These are phyloP conservation scores for Plenodomus lindquistii DNA, from an alignment of 2,329 filamentous ascomycete genomes.

Conservation along the genomic window DNA sequence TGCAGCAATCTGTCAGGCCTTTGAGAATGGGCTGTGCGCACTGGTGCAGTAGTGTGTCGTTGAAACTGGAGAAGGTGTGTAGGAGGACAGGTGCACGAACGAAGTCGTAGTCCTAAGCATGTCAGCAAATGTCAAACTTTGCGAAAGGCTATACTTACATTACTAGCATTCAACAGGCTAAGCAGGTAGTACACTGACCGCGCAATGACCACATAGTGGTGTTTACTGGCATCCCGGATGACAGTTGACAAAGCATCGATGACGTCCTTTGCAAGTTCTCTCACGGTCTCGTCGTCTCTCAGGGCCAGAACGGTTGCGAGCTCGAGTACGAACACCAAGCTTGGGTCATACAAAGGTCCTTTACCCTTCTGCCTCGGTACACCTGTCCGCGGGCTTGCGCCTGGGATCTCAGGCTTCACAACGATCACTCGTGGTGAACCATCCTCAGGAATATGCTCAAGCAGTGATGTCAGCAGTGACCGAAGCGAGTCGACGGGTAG, in stretches of 20 bases:
- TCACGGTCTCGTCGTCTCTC: constrained; percentile 72
- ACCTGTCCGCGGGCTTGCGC: constrained; percentile 63
- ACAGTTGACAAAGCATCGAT: constrained; percentile 80
- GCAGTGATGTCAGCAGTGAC: constrained; percentile 70
- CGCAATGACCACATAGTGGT: constrained; percentile 83
- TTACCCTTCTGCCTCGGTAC: constrained; percentile 60
- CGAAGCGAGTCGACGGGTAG: constrained; percentile 64
- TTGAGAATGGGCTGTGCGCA: constrained; percentile 76
- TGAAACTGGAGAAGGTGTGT: constrained; percentile 87
- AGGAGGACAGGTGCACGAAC: constrained; percentile 89
- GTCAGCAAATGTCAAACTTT: constrained; percentile 1
- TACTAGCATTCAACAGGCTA: constrained; percentile 78
- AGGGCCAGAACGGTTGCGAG: constrained; percentile 82
- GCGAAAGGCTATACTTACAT: constrained; percentile 60
- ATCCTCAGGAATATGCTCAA: constrained; percentile 86
- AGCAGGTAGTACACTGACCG: constrained; percentile 86
- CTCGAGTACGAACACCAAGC: constrained; percentile 87
- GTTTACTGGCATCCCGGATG: constrained; percentile 75
- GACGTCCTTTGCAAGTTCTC: constrained; percentile 75
- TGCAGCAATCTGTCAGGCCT: constrained; percentile 79
- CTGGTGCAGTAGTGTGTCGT: constrained; percentile 74
- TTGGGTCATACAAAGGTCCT: constrained; percentile 77
- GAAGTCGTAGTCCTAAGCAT: constrained; percentile 76
- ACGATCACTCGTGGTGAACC: constrained; percentile 79
- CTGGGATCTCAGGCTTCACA: constrained; percentile 82